A percentile compares a stretch with the other conserved stretches of the same genome.
phyloP scores from a whole-genome alignment of 1,284 basidiomycete genomes.

The Paramarasmius palmivorus region DNA sequence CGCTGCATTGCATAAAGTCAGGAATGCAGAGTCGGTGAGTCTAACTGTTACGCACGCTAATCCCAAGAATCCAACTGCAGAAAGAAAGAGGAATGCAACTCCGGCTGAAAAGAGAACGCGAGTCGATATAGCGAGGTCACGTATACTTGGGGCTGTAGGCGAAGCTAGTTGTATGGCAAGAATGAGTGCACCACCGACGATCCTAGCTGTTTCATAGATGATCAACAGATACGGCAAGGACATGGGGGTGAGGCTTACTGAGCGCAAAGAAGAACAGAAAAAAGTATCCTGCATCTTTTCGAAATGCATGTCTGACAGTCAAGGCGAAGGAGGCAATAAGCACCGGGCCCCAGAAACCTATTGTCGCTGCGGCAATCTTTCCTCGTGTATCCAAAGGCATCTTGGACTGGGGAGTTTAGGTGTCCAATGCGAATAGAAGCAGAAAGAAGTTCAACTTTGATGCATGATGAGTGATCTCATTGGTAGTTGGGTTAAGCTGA shows the following conservation, averaged over 20 bases:
- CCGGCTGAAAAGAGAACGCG: constrained; percentile 58
- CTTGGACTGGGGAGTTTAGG: background rate
- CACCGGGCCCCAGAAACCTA: constrained; percentile 57
- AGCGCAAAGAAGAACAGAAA: constrained; percentile 55
- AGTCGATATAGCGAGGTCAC: constrained; percentile 47
- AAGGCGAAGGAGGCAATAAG: constrained; percentile 43
- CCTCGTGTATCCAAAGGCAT: constrained; percentile 42
- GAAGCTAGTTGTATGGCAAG: constrained; percentile 47
- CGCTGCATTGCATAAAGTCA: constrained; percentile 26
- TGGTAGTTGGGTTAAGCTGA: too few species aligned
- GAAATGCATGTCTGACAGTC: constrained; percentile 50
- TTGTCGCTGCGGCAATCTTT: constrained; percentile 54
- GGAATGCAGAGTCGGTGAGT: background rate
- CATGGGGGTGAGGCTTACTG: constrained; percentile 32
- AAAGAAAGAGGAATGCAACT: constrained; percentile 51
- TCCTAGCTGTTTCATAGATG: constrained; percentile 42
- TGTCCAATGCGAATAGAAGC: background rate
- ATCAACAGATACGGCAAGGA: constrained; percentile 9
- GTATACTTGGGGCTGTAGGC: constrained; percentile 29
- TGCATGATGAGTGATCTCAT: background rate
- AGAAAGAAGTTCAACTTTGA: background rate
- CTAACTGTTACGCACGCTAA: constrained; percentile 52
- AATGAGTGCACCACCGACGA: constrained; percentile 55
- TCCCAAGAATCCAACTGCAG: constrained; percentile 59
- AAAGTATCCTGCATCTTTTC: constrained; percentile 60